Base-by-base conservation (phyloP, 1,284 basidiomycete genomes). In the Sanghuangporus weigelae region DNA sequence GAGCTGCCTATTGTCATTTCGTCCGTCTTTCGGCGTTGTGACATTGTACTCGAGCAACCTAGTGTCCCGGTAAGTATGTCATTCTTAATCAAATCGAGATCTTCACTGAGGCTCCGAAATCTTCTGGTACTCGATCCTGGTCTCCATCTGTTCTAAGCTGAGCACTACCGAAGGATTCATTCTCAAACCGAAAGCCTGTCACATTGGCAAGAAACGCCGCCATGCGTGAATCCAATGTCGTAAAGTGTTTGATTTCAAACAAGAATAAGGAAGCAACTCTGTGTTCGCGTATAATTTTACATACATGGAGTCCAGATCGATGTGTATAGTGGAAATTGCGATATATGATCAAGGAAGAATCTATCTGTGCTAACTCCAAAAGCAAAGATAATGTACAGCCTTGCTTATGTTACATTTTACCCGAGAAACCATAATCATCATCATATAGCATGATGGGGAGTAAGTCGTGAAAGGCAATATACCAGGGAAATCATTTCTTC, bases 111-210 rank as follows among this genome's bases (percentile, higher is more conserved):
- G 5, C 26, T 31, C 5, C 26, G 5, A 31, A 31, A 31, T 0
- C 3, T 5, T 31, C 5, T 31, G 26, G 26, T 31, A 31, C 16
- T 46, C n/a, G 16, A n/a, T 16, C 16, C 7, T 46, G 16, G 16
- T n/a, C 44, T 19, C 21, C 7, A 7, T 42, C 44, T 19, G 16
- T 19, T 51, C 48, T 14, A 67, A 91, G 85, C 75, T 93, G 60
- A 77, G 81, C 38, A 90, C 86, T 0, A 75, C 82, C 35, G 91
- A 93, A 74, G 91, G 91, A 1, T 93, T 93, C 77, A 74, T 93
- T 67, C 79, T 90, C 68, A 93, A 92, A 75, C 90, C 89, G 0
- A 73, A 87, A 39, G 75, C 74, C 21, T 90, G 89, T 71, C 76
- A 73, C 55, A 84, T 92, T 57, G 89, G 90, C 40, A 81, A 92